These are phyloP conservation scores for Asterophora parasitica DNA, from an alignment of 768 basidiomycete species.

Conservation along the genomic window DNA sequence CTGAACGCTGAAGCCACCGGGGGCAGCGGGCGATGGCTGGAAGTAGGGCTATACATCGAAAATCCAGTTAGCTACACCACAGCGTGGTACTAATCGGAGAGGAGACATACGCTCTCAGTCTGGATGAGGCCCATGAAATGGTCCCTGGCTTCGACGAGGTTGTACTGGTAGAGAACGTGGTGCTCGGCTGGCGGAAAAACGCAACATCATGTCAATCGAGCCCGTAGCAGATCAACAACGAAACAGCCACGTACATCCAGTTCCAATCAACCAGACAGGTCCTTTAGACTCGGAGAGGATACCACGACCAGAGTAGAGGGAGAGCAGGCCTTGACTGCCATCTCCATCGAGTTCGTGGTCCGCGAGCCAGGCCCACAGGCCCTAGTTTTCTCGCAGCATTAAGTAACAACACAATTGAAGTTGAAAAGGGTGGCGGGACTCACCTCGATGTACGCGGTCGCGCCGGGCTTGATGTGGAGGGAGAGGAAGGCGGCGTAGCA, in stretches of 20 bases:
- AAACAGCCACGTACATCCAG: constrained; percentile 23
- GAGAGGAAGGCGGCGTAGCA: constrained; percentile 67
- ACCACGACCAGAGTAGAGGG: constrained; percentile 67
- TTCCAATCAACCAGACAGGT: constrained; percentile 81
- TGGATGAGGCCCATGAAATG: constrained; percentile 73
- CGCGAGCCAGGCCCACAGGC: constrained; percentile 76
- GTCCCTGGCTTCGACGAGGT: constrained; percentile 52
- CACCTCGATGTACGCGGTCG: constrained; percentile 64
- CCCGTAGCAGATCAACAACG: too few relatives aligned
- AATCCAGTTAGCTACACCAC: not conserved
- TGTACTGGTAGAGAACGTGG: constrained; percentile 66
- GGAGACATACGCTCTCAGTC: constrained; percentile 59
- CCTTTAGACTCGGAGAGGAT: constrained; percentile 70
- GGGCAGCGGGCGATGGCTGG: constrained; percentile 54
- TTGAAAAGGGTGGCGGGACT: not conserved
- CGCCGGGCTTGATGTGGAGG: constrained; percentile 51
- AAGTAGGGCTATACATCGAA: constrained; percentile 54
- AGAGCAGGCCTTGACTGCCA: constrained; percentile 40
- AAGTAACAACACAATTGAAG: not conserved
- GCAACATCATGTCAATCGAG: not conserved
- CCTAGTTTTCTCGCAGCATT: constrained; percentile 29
- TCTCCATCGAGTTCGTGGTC: constrained; percentile 72
- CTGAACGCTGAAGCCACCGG: constrained; percentile 48
- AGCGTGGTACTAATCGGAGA: not conserved
- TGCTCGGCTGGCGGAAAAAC: constrained; percentile 49